phyloP scores from a whole-genome alignment of 352 stramenopile genomes.

The Aphanomyces euteiches region DNA sequence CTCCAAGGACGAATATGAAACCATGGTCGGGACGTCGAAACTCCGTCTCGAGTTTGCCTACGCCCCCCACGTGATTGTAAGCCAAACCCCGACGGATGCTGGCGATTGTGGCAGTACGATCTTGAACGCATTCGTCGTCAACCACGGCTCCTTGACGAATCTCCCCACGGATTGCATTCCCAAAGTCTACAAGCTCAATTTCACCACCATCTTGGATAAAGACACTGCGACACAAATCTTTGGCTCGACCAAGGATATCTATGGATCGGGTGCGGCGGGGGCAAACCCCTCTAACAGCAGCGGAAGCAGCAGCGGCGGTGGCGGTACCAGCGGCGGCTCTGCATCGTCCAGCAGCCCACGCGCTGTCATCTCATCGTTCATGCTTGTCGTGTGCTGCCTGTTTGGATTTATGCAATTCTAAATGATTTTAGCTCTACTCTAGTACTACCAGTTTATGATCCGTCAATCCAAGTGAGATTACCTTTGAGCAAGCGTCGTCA shows the following conservation, averaged over 20 bases:
- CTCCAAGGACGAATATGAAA: conserved; percentile 13
- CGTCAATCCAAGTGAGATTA: too few species aligned
- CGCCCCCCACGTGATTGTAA: conserved; percentile 11
- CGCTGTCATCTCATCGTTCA: too few species aligned
- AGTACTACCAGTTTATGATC: too few species aligned
- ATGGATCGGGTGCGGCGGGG: conserved; percentile 1
- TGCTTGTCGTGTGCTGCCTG: too few species aligned
- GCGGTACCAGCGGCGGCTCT: too few species aligned
- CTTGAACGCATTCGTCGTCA: conserved; percentile 43
- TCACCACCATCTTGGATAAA: conserved; percentile 6
- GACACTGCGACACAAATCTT: neutral
- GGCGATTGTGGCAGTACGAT: conserved; percentile 43
- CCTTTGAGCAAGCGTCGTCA: too few species aligned
- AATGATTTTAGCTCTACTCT: too few species aligned
- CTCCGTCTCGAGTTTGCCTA: conserved; percentile 5
- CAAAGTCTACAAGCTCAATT: conserved; percentile 33
- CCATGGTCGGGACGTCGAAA: conserved; percentile 1
- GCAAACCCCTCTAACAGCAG: neutral
- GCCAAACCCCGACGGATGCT: conserved; percentile 1
- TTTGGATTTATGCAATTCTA: too few species aligned
- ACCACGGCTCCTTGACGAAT: conserved; percentile 32
- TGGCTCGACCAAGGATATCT: conserved; percentile 13
- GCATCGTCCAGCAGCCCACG: too few species aligned
- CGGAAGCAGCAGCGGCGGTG: too few species aligned
- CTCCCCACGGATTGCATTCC: conserved; percentile 49